phyloP scores from a whole-genome alignment of 345 rosid species.

The Arabidopsis thaliana region TAIR10.1 NC_003070.9:1191501-1192000 shows the following conservation, averaged over 20 bases:
- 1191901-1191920: neutral
- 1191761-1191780: conserved; percentile 42
- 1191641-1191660: conserved; percentile 38
- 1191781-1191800: conserved; percentile 55
- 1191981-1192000: conserved; percentile 76
- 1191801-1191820: conserved; percentile 82
- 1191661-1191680: conserved; percentile 33
- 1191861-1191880: conserved; percentile 22
- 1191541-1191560: conserved; percentile 11
- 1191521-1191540: conserved; percentile 6
- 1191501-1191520: neutral
- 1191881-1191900: neutral
- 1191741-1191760: conserved; percentile 33
- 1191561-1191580: neutral
- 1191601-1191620: conserved; percentile 31
- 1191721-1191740: conserved; percentile 18
- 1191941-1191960: conserved; percentile 91
- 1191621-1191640: conserved; percentile 44
- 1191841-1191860: conserved; percentile 88
- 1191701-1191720: neutral
- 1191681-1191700: neutral
- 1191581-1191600: conserved; percentile 29
- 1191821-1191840: conserved; percentile 75
- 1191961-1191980: conserved; percentile 87
- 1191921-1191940: conserved; percentile 52